phyloP scores from a whole-genome alignment of 371 early-diverging fungal genomes.

The Batkoa obscura region DNA sequence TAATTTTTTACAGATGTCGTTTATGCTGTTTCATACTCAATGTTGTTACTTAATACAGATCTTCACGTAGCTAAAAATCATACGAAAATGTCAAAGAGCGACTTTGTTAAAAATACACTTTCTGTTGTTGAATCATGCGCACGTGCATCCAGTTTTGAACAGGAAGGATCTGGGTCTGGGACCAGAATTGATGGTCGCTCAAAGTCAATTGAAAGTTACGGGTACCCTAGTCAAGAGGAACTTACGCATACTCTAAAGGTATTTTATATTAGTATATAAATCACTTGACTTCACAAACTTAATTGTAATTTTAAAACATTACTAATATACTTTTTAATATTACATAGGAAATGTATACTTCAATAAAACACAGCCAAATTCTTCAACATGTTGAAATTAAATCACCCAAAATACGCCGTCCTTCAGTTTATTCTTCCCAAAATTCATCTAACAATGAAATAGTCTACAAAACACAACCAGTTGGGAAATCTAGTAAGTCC shows the following conservation, averaged over 20 bases:
- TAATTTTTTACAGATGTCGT: constrained; percentile 60
- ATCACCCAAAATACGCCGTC: background rate
- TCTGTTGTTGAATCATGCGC: constrained; percentile 22
- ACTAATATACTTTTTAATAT: too few relatives aligned
- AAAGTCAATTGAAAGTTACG: constrained; percentile 1
- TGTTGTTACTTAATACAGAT: constrained; percentile 82
- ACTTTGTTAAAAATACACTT: constrained; percentile 39
- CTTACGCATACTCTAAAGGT: constrained; percentile 1
- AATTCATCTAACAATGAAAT: constrained; percentile 1
- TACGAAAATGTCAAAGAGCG: constrained; percentile 31
- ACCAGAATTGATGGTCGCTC: background rate
- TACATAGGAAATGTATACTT: constrained; percentile 43
- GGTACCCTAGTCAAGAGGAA: constrained; percentile 5
- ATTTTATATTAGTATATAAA: background rate
- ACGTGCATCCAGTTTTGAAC: background rate
- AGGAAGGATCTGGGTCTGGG: constrained; percentile 6
- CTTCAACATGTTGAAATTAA: constrained; percentile 24
- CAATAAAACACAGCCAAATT: constrained; percentile 56
- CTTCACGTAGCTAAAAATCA: constrained; percentile 61
- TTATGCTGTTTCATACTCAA: constrained; percentile 66
- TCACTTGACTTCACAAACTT: background rate
- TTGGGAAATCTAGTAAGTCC: background rate
- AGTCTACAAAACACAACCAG: constrained; percentile 6
- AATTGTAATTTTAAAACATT: too few relatives aligned
- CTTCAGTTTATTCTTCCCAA: constrained; percentile 5